Evolutionary conservation across 164 flowering plant genomes (phyloP), one percentile per base, ranked within the genome.

Genomic region (Piper longum): DNA sequence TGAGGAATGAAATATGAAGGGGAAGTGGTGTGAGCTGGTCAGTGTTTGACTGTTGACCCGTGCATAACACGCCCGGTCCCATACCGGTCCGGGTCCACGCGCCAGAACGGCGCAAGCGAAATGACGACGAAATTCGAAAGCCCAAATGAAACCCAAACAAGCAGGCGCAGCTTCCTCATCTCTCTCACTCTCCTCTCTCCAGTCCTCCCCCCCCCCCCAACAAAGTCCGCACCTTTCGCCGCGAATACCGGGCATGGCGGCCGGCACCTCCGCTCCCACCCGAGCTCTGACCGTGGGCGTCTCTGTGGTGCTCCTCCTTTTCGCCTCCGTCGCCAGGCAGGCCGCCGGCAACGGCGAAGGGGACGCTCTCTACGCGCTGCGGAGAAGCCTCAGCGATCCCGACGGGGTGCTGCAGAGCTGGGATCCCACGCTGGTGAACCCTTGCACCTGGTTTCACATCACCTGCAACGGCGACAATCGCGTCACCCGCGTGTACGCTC

Each of bases 361-460:
- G 44, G 55, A 62, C 19, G 64, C 64, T 3, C 51, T 62, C 19
- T 17, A 44, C 51, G 4, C 19, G 2, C 39, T 62, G 54, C 2
- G 54, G 19, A 43, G 48, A 18, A 62, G 54, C 13, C 51, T 62
- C 9, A 36, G 7, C 3, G 64, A 62, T 39, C 55, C 64, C 1
- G 36, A 18, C 40, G 51, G 51, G 14, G 64, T 62, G 41, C 41
- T 62, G 64, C 55, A 62, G 54, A 62, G 64, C 40, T 62, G 64
- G 64, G 64, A 62, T 17, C 54, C 64, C 8, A 62, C 64, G 12
- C 55, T 62, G 13, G 64, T 62, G 5, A 62, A 62, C 51, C 64
- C 64, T 14, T 62, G 64, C 39, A 62, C 64, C 11, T 62, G 64
- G 64, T 62, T 62, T 26, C 64, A 62, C 6, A 44, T 62, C 36